Evolutionary conservation across 169 alveolate species (phyloP).

Genomic region (Cryptosporidium ubiquitum): DNA sequence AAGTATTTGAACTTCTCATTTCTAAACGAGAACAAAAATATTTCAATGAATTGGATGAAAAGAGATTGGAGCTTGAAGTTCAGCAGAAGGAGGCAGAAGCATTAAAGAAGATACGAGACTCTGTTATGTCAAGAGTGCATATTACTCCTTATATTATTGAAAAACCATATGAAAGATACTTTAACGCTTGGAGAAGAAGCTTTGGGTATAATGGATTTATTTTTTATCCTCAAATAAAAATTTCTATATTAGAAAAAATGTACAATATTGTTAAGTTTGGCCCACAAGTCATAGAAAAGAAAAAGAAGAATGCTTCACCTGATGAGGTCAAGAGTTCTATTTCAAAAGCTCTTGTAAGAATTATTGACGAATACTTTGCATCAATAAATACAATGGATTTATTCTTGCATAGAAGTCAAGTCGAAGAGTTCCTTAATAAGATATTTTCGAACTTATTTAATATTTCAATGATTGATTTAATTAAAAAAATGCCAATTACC

Average conservation of each 20-base stretch:
- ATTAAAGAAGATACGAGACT: slow-evolving; percentile 1
- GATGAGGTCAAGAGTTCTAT: slow-evolving; percentile 36
- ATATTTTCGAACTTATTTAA: slow-evolving; percentile 47
- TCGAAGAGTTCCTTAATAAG: slow-evolving; percentile 69
- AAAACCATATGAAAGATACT: slow-evolving; percentile 41
- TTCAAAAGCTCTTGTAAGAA: slow-evolving; percentile 46
- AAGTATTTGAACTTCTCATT: slow-evolving; percentile 6
- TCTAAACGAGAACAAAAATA: slow-evolving; percentile 24
- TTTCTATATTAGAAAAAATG: slow-evolving; percentile 22
- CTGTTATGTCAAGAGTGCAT: slow-evolving; percentile 10
- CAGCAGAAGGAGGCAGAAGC: slow-evolving; percentile 32
- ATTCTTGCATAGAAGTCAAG: slow-evolving; percentile 68
- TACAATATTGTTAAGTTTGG: slow-evolving; percentile 59
- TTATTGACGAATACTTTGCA: slow-evolving; percentile 74
- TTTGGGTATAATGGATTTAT: slow-evolving; percentile 48
- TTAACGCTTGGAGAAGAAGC: slow-evolving; percentile 72
- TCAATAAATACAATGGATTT: slow-evolving; percentile 46
- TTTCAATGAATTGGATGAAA: slow-evolving; percentile 7
- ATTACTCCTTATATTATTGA: slow-evolving; percentile 48
- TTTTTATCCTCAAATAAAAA: slow-evolving; percentile 23
- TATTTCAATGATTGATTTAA: slow-evolving; percentile 16
- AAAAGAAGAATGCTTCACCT: slow-evolving; percentile 37
- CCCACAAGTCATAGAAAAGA: slow-evolving; percentile 49
- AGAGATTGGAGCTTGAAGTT: slow-evolving; percentile 13
- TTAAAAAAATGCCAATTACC: slow-evolving; percentile 32